Evolutionary conservation across 2,329 filamentous ascomycete genomes (phyloP).

Genomic region (Colletotrichum orchidophilum): DNA sequence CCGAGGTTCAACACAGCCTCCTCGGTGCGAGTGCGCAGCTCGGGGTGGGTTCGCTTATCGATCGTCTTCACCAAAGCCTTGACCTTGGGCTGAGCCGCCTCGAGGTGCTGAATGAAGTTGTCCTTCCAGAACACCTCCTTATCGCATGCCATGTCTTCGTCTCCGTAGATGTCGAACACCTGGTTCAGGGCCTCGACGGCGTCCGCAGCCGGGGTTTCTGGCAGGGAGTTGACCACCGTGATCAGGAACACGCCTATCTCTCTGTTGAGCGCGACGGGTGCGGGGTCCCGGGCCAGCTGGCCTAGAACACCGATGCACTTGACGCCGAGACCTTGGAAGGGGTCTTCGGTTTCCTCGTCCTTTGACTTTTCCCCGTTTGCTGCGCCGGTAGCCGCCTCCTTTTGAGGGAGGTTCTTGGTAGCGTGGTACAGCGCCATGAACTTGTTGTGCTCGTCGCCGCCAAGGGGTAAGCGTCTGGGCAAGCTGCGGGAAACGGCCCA

Average conservation of each 20-base stretch:
- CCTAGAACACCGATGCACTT: constrained; percentile 75
- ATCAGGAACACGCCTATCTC: constrained; percentile 72
- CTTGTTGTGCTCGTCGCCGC: constrained; percentile 65
- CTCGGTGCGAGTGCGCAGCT: constrained; percentile 68
- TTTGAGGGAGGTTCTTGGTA: constrained; percentile 51
- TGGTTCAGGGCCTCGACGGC: constrained; percentile 72
- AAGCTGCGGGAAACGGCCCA: constrained; percentile 71
- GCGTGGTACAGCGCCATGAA: constrained; percentile 74
- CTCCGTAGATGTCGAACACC: constrained; percentile 73
- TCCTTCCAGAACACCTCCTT: constrained; percentile 71
- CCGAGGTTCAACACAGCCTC: constrained; percentile 69
- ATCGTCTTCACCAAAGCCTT: constrained; percentile 67
- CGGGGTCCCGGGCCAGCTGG: constrained; percentile 66
- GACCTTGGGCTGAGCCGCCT: constrained; percentile 61
- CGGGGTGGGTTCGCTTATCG: constrained; percentile 65
- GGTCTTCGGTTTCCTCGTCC: constrained; percentile 53
- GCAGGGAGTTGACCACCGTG: constrained; percentile 60
- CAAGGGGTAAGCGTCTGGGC: constrained; percentile 55
- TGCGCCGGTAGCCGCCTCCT: constrained; percentile 3
- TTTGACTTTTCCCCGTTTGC: constrained; percentile 20
- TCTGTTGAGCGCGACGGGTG: constrained; percentile 63
- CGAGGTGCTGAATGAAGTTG: constrained; percentile 67
- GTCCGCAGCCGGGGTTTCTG: constrained; percentile 64
- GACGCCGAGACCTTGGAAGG: constrained; percentile 70
- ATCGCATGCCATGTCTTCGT: constrained; percentile 68